Conservation (phyloP, 1,284 basidiomycete species). For the Microbotryomycetes sp. region DNA sequence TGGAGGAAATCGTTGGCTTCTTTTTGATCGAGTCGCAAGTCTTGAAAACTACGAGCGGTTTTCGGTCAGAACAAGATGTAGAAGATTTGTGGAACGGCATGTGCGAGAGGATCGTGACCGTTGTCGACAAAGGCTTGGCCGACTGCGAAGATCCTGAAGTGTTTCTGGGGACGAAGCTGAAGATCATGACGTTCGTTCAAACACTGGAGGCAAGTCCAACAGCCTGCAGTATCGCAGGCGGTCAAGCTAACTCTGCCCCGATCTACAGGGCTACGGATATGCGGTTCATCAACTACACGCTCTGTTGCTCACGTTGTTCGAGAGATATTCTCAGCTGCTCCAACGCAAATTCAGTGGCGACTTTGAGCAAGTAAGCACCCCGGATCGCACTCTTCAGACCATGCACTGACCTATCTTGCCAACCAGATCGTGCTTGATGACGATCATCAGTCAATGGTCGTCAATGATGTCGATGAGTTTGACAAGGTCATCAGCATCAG, state of each 20-base stretch:
- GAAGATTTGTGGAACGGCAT: slow-evolving; percentile 95
- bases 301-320: slow-evolving; percentile 80
- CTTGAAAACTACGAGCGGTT: slow-evolving; percentile 68
- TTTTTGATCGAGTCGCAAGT: slow-evolving; percentile 97
- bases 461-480: slow-evolving; percentile 64
- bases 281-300: slow-evolving; percentile 74
- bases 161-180: slow-evolving; percentile 78
- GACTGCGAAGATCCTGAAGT: slow-evolving; percentile 74
- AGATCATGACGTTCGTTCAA: slow-evolving; percentile 79
- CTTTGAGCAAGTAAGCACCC: slow-evolving; percentile 63
- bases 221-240: neutral
- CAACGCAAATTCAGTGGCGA: slow-evolving; percentile 73
- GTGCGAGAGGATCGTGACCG: slow-evolving; percentile 65
- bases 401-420: neutral
- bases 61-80: slow-evolving; percentile 81
- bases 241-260: slow-evolving; percentile 7
- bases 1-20: slow-evolving; percentile 95
- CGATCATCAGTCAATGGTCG: slow-evolving; percentile 85
- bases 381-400: neutral
- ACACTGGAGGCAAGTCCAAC: slow-evolving; percentile 68
- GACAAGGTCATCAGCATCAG: slow-evolving; percentile 72
- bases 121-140: slow-evolving; percentile 66
- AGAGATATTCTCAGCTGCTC: slow-evolving; percentile 78
- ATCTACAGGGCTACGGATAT: slow-evolving; percentile 71
- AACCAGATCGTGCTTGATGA: slow-evolving; percentile 75